Evolutionary conservation across 257 asterid genomes (phyloP), one percentile per base, ranked within the genome.

Genomic region (Misopates orontium): DNA sequence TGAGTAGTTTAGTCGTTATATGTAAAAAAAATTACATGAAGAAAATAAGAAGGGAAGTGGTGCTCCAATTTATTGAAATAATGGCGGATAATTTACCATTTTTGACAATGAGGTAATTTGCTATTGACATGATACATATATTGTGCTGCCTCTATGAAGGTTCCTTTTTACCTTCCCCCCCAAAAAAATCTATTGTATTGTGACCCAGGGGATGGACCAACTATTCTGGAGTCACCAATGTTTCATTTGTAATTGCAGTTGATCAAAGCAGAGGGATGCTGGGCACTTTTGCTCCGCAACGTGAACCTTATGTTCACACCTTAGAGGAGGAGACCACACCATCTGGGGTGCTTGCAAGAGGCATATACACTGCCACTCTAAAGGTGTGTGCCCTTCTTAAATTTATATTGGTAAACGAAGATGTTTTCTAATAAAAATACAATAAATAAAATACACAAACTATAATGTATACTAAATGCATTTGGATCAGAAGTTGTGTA

Each of bases 311-410:
- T 36, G 71, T 70, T n/a, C 86, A 81, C 73, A 75, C 75, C 67
- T 69, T 87, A 58, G 95, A 87, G 79, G 88, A 85, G 76, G 92
- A 88, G 75, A 88, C 89, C 5, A 75, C 96, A 47, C 96, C 96
- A 10, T 83, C 96, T 18, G 91, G 94, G 20, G 82, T 80, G 60
- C 89, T 88, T 53, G 96, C 91, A 15, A 84, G 96, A 77, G 96
- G 96, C 41, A 79, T 60, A 41, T 88, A 88, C 73, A 73, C 78
- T 5, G 94, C 96, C 22, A 78, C 75, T 67, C 91, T 88, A 57
- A 83, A 76, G 89, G 96, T 88, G 41, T 5, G 78, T 72, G 11
- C 28, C 19, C 15, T 50, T 59, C 45, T 36, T 12, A n/a, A 15
- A 28, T 3, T n/a, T n/a, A n/a, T n/a, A n/a, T n/a, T n/a, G n/a